Base-by-base conservation (phyloP, 2,329 filamentous ascomycete species). In the Gliomastix tumulicola region DNA sequence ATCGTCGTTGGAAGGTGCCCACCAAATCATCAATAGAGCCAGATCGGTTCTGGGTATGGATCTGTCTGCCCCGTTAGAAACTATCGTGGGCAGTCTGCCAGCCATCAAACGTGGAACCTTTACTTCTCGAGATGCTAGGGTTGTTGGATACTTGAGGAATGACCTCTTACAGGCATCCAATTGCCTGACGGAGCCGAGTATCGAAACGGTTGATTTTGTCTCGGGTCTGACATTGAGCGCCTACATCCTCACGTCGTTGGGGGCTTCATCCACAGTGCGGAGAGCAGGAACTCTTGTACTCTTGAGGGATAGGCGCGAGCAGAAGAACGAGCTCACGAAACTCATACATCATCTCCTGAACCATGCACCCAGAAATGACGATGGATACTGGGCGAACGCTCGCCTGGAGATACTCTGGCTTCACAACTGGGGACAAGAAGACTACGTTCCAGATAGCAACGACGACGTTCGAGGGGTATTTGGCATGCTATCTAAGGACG, bases 381-480 rank as follows among this genome's bases (percentile, higher is more conserved):
- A 85, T 41, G 68, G 68, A 22, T 76, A 74, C 42, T 85, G 82
- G 81, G 61, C 68, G 19, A 66, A 63, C 36, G 69, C 74, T 11
- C 71, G 84, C 39, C 71, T 72, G 30, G 78, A 82, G 47, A 57
- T 89, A 8, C 53, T 88, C 5, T 90, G 85, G 85, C 65, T 90
- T 21, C 77, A 79, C 51, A 72, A 74, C 49, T 89, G 84, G 84
- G 80, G 80, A 22, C n/a, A n/a, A n/a, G n/a, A n/a, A n/a, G n/a
- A n/a, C n/a, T n/a, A n/a, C n/a, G n/a, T n/a, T n/a, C n/a, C n/a
- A n/a, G n/a, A n/a, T n/a, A n/a, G n/a, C n/a, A 66, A 73, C 4
- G 63, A 59, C 19, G 61, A 62, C 25, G 74, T 80, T 17, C 62
- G 76, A 9, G 84, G 84, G 17, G 63, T 83, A 3, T 70, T 82